Evolutionary conservation across 1,284 basidiomycete species (phyloP), one percentile per base, ranked within the genome.

Genomic region (Peniophora sp.): DNA sequence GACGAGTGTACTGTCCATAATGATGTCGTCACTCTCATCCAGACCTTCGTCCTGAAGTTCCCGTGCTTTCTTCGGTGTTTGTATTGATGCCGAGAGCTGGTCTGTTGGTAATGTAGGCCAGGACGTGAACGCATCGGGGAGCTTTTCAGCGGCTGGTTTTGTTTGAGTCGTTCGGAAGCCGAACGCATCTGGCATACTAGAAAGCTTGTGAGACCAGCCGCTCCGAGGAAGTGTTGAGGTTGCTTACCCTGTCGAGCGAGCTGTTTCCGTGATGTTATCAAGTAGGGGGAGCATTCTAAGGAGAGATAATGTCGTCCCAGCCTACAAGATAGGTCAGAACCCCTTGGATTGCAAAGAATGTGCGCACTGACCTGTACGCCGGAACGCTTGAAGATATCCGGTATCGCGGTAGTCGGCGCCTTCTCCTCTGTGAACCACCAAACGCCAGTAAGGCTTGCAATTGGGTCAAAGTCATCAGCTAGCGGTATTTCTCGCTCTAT

Each of bases 381-480:
- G 49, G 77, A 75, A 57, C 88, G 72, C 59, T 76, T 79, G 69
- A 90, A 84, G 53, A 91, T 83, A 62, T 89, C 87, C 3, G 86
- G 86, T 54, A 86, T 80, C 9, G 72, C 67, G 41, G 67, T 69
- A 22, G 57, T 68, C 39, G 63, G 58, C 8, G 63, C 58, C 24
- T 67, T 56, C 48, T 78, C 71, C 45, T 79, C 72, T 49, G 66
- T 65, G 59, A 86, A 81, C 88, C 88, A 91, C 83, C 85, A 89
- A 23, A 86, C 65, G 18, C 72, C 74, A 14, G 68, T 70, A 39
- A 87, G 60, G 20, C 60, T 68, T 39, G 54, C 48, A 47, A 47
- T 54, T 15, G 48, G 39, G 17, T 42, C 23, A 27, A 51, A 32
- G 35, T 37, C 46, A 42, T 51, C 44, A 43, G 47, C 51, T 45